Evolutionary conservation across 768 basidiomycete species (phyloP), one percentile per base, ranked within the genome.

Genomic region (Tricholoma hemisulphureum): DNA sequence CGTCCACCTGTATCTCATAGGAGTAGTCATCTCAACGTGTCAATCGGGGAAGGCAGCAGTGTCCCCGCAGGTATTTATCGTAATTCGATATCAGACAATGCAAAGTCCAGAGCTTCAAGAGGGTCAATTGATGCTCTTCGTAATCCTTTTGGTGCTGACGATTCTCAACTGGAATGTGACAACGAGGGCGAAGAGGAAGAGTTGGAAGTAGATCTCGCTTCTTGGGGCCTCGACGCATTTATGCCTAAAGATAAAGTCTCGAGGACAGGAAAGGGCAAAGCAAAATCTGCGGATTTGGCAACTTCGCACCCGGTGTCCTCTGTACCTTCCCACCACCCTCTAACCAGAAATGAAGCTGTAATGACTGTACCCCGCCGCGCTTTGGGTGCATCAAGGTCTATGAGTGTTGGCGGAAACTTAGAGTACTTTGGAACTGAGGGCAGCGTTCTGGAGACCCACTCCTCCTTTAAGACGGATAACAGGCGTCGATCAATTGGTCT

Each of bases 181-280:
- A 79, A 79, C 23, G 79, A 77, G 39, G 79, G 78, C 43, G 72
- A 72, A 16, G 82, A 78, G 41, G 79, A 81, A 29, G 82, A 80
- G 23, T 56, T 88, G 29, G 92, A 93, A 66, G 88, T 92, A 24
- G 91, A 92, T 71, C 76, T 93, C 57, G 79, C 87, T 3, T 92
- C 90, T 16, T 94, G 90, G 91, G 92, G 92, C 3, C 77, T 94
- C 23, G 88, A 91, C 58, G 81, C 84, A 6, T 85, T 91, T 72
- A 84, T 91, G 59, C 80, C 84, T 1, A 88, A 89, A 63, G 84
- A 88, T 62, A 88, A 86, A 73, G 69, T 69, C 26, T 73, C 69
- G 56, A 78, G 61, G 16, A 80, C 78, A 59, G 71, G 69, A 18
- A 80, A 76, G 58, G 75, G 70, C n/a, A 79, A 81, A 72, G 72